Conservation (phyloP, 768 basidiomycete species). For the Termitomyces sp. region DNA sequence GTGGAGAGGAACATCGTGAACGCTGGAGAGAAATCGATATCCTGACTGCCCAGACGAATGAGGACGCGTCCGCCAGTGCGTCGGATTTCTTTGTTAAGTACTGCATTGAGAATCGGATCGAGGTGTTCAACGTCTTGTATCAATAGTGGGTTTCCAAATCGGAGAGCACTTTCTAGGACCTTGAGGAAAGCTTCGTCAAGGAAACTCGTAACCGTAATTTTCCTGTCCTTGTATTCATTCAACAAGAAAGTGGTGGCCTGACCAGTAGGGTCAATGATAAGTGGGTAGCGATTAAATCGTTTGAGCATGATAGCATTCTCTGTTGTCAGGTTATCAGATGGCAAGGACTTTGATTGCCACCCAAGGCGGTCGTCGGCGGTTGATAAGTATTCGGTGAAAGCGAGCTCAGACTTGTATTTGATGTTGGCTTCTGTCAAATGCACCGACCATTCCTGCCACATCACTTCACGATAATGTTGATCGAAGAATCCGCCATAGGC, state of each 20-base stretch:
- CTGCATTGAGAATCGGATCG: conserved; percentile 95
- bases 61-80: conserved; percentile 96
- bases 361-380: conserved; percentile 93
- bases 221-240: conserved; percentile 92
- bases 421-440: conserved; percentile 88
- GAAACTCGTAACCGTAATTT: conserved; percentile 98
- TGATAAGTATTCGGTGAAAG: conserved; percentile 92
- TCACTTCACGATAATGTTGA: conserved; percentile 93
- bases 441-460: conserved; percentile 94
- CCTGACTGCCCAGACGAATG: conserved; percentile 94
- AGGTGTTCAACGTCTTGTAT: conserved; percentile 98
- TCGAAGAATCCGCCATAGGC: conserved; percentile 99
- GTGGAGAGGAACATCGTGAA: conserved; percentile 99
- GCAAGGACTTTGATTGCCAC: conserved; percentile 96
- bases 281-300: conserved; percentile 94
- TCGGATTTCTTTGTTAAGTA: conserved; percentile 94
- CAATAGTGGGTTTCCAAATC: conserved; percentile 95
- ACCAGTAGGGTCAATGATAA: conserved; percentile 97
- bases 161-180: conserved; percentile 95
- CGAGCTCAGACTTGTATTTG: conserved; percentile 88
- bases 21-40: conserved; percentile 99
- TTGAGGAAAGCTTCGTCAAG: conserved; percentile 98
- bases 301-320: conserved; percentile 99
- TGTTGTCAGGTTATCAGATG: conserved; percentile 90
- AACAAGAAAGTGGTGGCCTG: conserved; percentile 93